Base-by-base conservation (phyloP, 2,329 filamentous ascomycete genomes). In the Raffaelea deltoideospora region DNA sequence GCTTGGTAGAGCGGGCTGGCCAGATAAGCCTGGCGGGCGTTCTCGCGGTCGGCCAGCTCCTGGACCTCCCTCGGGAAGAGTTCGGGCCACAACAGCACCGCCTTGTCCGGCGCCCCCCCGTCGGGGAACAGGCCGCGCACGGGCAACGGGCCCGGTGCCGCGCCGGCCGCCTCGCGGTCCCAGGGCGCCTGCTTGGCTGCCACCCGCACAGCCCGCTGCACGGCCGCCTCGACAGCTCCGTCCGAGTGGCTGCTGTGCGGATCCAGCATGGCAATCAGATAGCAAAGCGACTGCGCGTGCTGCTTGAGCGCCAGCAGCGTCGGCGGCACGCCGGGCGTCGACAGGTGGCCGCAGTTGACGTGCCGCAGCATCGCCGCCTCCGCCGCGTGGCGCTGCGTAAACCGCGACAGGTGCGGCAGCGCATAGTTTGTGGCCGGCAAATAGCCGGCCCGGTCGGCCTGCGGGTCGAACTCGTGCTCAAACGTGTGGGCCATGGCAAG, bases 221-320 rank as follows among this genome's bases (percentile, higher is more conserved):
- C 24, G 14, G 27, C 23, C 20, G 39, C 41, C 10, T 36, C 37
- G 10, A 32, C 49, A 2, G 37, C 24, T 5, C 37, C 39, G 15
- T 31, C 28, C 8, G 35, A 31, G n/a, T n/a, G n/a, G 21, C 48
- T 2, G 45, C 44, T 10, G 43, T 44, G 7, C 5, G 67, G 55
- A 3, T 56, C 58, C 10, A 75, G 50, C 30, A 57, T 52, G 3
- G 58, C 57, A 42, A 76, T 72, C 33, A 76, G 57, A 13, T 64
- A 58, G 24, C 58, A 53, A 14, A 76, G 59, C n/a, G 67, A 64
- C 37, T 75, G 72, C 0, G 69, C 67, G 43, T 76, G 72, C 47
- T 71, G 64, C 50, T 76, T 76, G 26, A 76, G 57, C 1, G 67
- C 58, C 1, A 67, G 53, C n/a, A 76, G 55, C 0, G 69, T 74